phyloP scores from a whole-genome alignment of 2,329 filamentous ascomycete species.

The Monosporascus sp. region DNA sequence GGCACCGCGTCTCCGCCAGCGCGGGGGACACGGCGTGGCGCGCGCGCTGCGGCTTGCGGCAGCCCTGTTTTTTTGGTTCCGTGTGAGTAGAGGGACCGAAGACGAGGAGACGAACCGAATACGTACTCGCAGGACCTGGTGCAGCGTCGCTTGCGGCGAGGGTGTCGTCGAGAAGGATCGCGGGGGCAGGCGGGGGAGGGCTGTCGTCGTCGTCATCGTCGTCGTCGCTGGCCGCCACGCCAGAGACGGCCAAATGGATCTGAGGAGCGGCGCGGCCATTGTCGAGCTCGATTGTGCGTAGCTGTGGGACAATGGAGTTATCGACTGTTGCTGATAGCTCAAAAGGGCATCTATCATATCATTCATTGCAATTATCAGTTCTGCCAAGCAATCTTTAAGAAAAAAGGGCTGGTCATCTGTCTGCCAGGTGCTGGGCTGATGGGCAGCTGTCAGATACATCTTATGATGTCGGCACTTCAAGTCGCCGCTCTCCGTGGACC shows the following conservation, averaged over 20 bases:
- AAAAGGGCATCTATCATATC: not conserved
- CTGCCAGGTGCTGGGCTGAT: not conserved
- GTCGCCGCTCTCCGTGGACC: not conserved
- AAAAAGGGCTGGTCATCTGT: not conserved
- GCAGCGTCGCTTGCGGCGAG: slow-evolving; percentile 57
- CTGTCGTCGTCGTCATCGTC: slow-evolving; percentile 19
- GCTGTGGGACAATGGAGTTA: not conserved
- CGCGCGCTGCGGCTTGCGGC: slow-evolving; percentile 71
- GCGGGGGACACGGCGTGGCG: slow-evolving; percentile 87
- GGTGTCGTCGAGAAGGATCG: slow-evolving; percentile 55
- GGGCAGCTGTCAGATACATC: not conserved
- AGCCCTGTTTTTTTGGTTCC: slow-evolving; percentile 56
- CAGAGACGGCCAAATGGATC: slow-evolving; percentile 24
- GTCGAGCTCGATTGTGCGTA: not conserved
- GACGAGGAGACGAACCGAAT: not conserved
- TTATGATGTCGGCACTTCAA: not conserved
- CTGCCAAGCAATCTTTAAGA: not conserved
- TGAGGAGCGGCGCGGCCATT: slow-evolving; percentile 26
- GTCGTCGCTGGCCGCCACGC: slow-evolving; percentile 28
- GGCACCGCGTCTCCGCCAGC: slow-evolving; percentile 61
- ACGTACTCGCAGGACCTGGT: slow-evolving; percentile 61
- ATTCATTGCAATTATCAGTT: not conserved
- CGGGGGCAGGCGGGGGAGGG: slow-evolving; percentile 13
- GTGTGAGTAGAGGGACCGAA: no score
- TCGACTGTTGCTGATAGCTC: not conserved